These are phyloP conservation scores for Coniella vitis DNA, from an alignment of 2,329 filamentous ascomycete species.

Conservation along the genomic window DNA sequence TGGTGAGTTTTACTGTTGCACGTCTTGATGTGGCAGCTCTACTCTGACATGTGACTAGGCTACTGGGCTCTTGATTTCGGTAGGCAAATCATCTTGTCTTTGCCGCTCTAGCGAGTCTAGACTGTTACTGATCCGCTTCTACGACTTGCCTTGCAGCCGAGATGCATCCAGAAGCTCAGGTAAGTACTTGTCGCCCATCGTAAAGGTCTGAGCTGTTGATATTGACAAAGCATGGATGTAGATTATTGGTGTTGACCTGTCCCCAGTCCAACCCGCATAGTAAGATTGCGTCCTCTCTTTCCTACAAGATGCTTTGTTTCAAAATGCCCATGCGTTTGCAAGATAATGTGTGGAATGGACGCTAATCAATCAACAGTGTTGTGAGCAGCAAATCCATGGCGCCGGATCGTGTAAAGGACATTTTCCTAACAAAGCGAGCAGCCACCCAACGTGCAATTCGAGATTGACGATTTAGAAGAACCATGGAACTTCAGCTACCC, in stretches of 20 bases:
- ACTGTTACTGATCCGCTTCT: background rate
- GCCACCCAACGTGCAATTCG: conserved; percentile 22
- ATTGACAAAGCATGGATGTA: background rate
- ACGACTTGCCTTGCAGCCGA: conserved; percentile 18
- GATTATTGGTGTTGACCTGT: conserved; percentile 22
- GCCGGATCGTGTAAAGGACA: too few species aligned
- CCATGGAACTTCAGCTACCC: conserved; percentile 23
- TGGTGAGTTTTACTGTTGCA: conserved; percentile 23
- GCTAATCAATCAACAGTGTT: conserved; percentile 10
- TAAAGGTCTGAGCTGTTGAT: background rate
- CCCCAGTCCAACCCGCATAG: conserved; percentile 22
- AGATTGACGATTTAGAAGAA: conserved; percentile 24
- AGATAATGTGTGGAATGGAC: background rate
- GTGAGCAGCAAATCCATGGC: conserved; percentile 4
- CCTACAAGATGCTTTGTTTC: too few species aligned
- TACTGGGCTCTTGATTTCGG: conserved; percentile 25
- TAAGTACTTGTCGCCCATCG: background rate
- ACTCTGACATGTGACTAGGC: conserved; percentile 16
- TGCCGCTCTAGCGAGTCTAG: too few species aligned
- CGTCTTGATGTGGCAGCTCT: background rate
- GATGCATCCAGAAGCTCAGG: conserved; percentile 22
- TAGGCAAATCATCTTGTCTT: conserved; percentile 10
- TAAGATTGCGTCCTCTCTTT: conserved; percentile 7
- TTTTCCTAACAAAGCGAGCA: conserved; percentile 12
- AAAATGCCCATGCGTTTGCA: too few species aligned